These are phyloP conservation scores for Debaryomycetaceae sp. DNA, from an alignment of 1,139 yeast genomes.

Conservation along the genomic window DNA sequence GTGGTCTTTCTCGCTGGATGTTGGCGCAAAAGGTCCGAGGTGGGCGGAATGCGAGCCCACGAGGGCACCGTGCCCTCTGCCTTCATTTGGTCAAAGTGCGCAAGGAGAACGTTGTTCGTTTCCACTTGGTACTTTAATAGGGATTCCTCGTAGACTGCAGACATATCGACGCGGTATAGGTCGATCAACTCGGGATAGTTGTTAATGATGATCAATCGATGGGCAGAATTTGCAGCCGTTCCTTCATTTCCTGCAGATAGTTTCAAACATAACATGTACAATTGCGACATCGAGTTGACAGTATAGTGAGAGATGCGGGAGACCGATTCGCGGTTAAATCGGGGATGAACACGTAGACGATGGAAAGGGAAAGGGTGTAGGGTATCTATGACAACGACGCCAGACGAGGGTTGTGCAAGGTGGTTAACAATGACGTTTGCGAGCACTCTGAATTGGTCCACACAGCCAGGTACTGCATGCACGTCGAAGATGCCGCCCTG, in stretches of 20 bases:
- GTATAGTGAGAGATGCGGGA: slow-evolving; percentile 14
- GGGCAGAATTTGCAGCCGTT: slow-evolving; percentile 10
- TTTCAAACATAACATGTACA: slow-evolving; percentile 1
- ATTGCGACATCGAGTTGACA: slow-evolving; percentile 24
- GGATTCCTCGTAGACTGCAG: slow-evolving; percentile 31
- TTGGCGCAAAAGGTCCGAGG: slow-evolving; percentile 27
- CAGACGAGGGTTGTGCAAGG: slow-evolving; percentile 12
- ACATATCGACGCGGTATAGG: slow-evolving; percentile 30
- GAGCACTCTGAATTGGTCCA: slow-evolving; percentile 20
- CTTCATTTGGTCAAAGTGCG: slow-evolving; percentile 16
- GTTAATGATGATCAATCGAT: slow-evolving; percentile 24
- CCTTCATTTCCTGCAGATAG: slow-evolving; percentile 16
- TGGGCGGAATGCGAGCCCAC: slow-evolving; percentile 27
- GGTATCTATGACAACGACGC: slow-evolving; percentile 29
- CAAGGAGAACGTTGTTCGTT: slow-evolving; percentile 19
- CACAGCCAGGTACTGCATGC: slow-evolving; percentile 34
- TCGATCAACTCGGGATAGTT: slow-evolving; percentile 36
- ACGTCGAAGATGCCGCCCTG: slow-evolving; percentile 29
- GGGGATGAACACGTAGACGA: slow-evolving; percentile 16
- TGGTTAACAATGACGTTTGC: slow-evolving; percentile 27
- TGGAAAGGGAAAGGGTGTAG: slow-evolving; percentile 28
- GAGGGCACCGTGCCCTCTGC: slow-evolving; percentile 21
- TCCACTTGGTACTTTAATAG: slow-evolving; percentile 31
- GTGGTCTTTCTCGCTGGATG: slow-evolving; percentile 31
- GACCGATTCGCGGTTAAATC: slow-evolving; percentile 18